These are phyloP conservation scores for Ogataea dorogensis DNA, from an alignment of 805 yeast genomes.

Conservation along the genomic window DNA sequence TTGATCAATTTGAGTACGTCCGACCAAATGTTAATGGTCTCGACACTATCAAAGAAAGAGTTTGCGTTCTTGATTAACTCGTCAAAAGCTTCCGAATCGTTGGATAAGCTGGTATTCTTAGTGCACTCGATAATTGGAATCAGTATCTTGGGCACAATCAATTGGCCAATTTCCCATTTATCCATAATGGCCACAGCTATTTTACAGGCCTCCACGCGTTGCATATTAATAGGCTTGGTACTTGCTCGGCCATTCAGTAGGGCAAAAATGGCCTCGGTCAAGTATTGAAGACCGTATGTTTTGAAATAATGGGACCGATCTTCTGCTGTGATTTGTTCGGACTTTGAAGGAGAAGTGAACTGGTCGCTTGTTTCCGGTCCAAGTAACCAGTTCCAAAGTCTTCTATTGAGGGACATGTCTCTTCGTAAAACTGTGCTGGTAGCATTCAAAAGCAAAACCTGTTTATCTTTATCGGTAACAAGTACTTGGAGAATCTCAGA, in stretches of 20 bases:
- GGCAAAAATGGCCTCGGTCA: constrained; percentile 53
- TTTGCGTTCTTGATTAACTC: constrained; percentile 59
- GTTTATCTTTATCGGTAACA: constrained; percentile 52
- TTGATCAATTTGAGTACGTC: constrained; percentile 47
- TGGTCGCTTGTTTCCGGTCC: constrained; percentile 61
- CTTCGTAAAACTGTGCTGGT: constrained; percentile 68
- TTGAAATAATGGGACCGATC: constrained; percentile 56
- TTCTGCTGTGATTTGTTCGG: constrained; percentile 13
- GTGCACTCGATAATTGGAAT: constrained; percentile 60
- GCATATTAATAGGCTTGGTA: constrained; percentile 27
- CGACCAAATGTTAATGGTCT: constrained; percentile 76
- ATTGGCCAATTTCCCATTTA: constrained; percentile 89
- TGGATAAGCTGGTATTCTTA: constrained; percentile 28
- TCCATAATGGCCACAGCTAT: constrained; percentile 79
- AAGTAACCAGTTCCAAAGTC: constrained; percentile 90
- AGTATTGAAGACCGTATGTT: constrained; percentile 48
- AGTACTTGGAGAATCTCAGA: constrained; percentile 53
- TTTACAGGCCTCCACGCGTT: constrained; percentile 51
- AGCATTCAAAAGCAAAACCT: constrained; percentile 58
- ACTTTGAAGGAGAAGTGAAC: constrained; percentile 5
- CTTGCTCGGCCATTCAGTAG: constrained; percentile 38
- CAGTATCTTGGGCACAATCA: constrained; percentile 67
- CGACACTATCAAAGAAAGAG: constrained; percentile 82
- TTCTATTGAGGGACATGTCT: constrained; percentile 92
- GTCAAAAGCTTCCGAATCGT: constrained; percentile 29